phyloP scores from a whole-genome alignment of 75 land plant species.

The Pinus albicaulis region DNA sequence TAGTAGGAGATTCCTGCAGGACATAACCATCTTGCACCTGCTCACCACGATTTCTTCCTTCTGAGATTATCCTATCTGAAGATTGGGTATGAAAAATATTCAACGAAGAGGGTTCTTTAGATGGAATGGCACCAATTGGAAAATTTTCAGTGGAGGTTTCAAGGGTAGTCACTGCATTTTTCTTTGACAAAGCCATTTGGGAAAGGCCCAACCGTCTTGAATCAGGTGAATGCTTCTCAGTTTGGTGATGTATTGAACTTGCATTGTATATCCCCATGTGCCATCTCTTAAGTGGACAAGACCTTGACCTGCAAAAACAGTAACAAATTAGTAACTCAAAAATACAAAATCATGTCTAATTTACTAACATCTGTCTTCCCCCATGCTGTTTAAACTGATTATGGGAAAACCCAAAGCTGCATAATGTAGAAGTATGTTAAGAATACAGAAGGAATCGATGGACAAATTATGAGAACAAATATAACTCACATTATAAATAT shows the following conservation, averaged over 20 bases:
- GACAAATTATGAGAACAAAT: too few relatives aligned
- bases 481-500: too few relatives aligned
- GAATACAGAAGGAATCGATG: too few relatives aligned
- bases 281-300: constrained; percentile 25
- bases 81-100: neutral
- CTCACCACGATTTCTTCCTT: neutral
- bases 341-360: neutral
- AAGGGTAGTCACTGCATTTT: neutral
- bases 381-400: too few relatives aligned
- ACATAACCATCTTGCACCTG: neutral
- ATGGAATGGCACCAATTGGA: neutral
- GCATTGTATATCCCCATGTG: constrained; percentile 12
- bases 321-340: neutral
- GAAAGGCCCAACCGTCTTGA: neutral
- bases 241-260: constrained; percentile 28
- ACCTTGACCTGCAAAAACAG: constrained; percentile 32
- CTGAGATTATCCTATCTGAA: neutral
- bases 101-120: neutral
- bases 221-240: constrained; percentile 27
- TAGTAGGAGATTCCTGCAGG: neutral
- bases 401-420: too few relatives aligned
- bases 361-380: too few relatives aligned
- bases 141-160: neutral
- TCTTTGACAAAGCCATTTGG: constrained; percentile 1
- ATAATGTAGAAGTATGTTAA: too few relatives aligned